Evolutionary conservation across 805 yeast species (phyloP).

Genomic region (Candida quercuum): DNA sequence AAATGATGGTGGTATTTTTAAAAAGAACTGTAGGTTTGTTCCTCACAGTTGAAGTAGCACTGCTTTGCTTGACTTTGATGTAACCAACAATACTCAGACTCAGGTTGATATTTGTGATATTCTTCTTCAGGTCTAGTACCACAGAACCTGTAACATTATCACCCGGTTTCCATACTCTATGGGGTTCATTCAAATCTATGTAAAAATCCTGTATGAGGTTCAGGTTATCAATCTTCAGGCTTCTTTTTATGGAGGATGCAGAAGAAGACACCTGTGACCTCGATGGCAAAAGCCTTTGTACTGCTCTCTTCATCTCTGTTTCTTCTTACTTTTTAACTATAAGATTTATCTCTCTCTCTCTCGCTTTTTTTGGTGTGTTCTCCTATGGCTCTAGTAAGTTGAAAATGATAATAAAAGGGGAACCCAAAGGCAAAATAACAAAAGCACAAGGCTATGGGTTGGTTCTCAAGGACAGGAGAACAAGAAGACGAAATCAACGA

Average conservation of each 20-base stretch:
- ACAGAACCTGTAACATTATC: conserved; percentile 66
- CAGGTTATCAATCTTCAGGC: conserved; percentile 19
- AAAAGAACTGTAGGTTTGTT: conserved; percentile 48
- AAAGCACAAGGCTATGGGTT: neutral
- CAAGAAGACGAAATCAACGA: no score
- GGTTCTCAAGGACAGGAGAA: no score
- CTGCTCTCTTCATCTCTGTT: conserved; percentile 22
- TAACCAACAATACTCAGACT: conserved; percentile 51
- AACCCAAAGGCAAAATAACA: neutral
- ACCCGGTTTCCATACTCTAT: conserved; percentile 73
- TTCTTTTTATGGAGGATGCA: conserved; percentile 16
- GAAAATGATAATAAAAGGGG: neutral
- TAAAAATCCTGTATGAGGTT: conserved; percentile 57
- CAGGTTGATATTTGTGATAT: conserved; percentile 47
- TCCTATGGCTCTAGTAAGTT: no score
- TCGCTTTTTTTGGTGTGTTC: neutral
- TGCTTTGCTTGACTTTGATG: conserved; percentile 45
- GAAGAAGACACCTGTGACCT: conserved; percentile 9
- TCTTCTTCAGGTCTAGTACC: conserved; percentile 49
- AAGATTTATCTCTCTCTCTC: neutral
- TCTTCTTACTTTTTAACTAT: conserved; percentile 1
- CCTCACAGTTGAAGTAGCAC: conserved; percentile 47
- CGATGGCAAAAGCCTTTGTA: conserved; percentile 21
- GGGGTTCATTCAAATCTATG: conserved; percentile 69
- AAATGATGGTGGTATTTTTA: conserved; percentile 52